Evolutionary conservation across 2,329 filamentous ascomycete genomes (phyloP).

Genomic region (Huntiella moniliformis): DNA sequence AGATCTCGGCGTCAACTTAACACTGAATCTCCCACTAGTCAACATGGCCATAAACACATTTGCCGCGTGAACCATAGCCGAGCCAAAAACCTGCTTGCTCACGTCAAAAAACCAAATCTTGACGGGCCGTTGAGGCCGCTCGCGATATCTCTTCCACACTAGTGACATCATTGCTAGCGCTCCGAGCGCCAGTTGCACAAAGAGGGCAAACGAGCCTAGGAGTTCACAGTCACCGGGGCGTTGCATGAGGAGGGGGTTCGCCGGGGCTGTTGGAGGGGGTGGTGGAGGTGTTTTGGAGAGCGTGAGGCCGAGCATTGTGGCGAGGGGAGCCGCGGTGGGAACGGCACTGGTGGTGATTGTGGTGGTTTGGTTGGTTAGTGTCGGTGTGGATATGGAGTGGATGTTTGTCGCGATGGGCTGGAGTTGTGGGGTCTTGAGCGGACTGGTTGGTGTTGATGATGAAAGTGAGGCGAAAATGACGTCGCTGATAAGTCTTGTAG

Average conservation of each 20-base stretch:
- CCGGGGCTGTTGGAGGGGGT: constrained; percentile 16
- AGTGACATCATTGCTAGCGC: constrained; percentile 65
- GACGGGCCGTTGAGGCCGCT: constrained; percentile 74
- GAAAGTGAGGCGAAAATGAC: neutral
- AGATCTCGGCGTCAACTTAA: constrained; percentile 34
- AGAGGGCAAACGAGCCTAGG: constrained; percentile 72
- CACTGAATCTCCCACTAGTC: constrained; percentile 64
- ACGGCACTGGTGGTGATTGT: constrained; percentile 9
- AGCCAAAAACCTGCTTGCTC: constrained; percentile 92
- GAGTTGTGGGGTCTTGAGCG: too few relatives aligned
- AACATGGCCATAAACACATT: constrained; percentile 96
- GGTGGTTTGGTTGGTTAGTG: neutral
- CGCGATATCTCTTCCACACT: constrained; percentile 84
- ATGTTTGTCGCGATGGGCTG: too few relatives aligned
- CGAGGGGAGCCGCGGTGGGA: constrained; percentile 1
- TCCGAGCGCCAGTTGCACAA: constrained; percentile 78
- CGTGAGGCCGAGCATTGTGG: constrained; percentile 15
- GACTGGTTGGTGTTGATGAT: neutral
- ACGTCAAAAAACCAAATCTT: constrained; percentile 98
- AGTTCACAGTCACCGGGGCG: constrained; percentile 58
- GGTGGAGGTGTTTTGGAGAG: constrained; percentile 15
- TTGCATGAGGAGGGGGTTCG: constrained; percentile 13
- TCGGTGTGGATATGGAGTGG: neutral
- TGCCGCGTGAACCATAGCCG: constrained; percentile 72
- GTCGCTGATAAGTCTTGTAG: neutral